Base-by-base conservation (phyloP, 2,329 filamentous ascomycete genomes). In the Tolypocladium endophyticum region DNA sequence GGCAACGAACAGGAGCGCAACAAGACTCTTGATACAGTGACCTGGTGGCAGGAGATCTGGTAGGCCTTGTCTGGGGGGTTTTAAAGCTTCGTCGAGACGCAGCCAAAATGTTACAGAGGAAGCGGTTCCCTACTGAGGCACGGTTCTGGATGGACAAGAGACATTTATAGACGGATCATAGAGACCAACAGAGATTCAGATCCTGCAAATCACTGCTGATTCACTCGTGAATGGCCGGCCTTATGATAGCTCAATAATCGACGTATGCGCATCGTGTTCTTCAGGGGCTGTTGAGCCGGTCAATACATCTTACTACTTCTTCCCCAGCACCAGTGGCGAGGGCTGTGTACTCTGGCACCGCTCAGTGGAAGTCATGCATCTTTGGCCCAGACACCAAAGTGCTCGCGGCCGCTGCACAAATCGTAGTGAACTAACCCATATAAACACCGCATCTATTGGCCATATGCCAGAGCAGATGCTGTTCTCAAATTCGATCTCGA, bases 31-130 rank as follows among this genome's bases (percentile, higher is more conserved):
- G 67, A 69, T 1, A 66, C 65, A 8, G 63, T 77, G 53, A 76
- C 71, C 9, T 79, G 78, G 70, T 84, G 82, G 79, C 81, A 85
- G 69, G 83, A 86, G 69, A 83, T 83, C 33, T 86, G 83, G 82
- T 85, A 69, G 58, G 16, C 20, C 12, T 23, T 2, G 5, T 35
- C 50, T 30, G 18, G 50, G 50, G 9, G 18, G 1, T 28, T 35
- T 30, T 2, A 8, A 20, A 18, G 18, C 28, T 20, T 53, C 18
- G 28, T n/a, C 18, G 14, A 14, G 50, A 23, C 30, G 12, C 9
- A 4, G 20, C 23, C 9, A 11, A 35, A 33, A 35, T 18, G 30
- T 30, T 53, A 20, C 18, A 23, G 18, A 23, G 14, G 9, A n/a
- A 53, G 4, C 30, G 23, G 12, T 11, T 20, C 20, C 30, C 3